A percentile compares a stretch with the other conserved stretches of the same genome.
Evolutionary conservation across 2,329 filamentous ascomycete species (phyloP).

Genomic region (Apiospora pterosperma): DNA sequence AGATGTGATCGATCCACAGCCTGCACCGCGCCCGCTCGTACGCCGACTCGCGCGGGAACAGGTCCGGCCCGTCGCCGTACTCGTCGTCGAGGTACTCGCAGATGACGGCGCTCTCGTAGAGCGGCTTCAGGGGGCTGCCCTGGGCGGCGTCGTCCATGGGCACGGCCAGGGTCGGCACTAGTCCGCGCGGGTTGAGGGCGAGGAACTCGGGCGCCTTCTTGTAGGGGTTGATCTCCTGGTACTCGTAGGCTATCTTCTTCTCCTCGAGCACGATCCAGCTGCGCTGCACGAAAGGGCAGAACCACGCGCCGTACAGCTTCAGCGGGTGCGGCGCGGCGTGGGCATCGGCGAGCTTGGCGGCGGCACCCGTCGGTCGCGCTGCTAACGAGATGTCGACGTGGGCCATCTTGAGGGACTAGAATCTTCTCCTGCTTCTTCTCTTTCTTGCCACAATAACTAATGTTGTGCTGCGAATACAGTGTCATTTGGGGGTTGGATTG

Average conservation of each 20-base stretch:
- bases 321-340: constrained; percentile 47
- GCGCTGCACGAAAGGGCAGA: constrained; percentile 69
- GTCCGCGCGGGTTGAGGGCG: constrained; percentile 68
- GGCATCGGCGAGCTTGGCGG: constrained; percentile 41
- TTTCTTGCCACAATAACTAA: background rate
- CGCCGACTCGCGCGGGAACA: constrained; percentile 54
- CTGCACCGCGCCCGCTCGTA: constrained; percentile 64
- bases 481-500: background rate
- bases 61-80: constrained; percentile 46
- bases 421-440: too few relatives aligned
- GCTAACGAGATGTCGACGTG: constrained; percentile 47
- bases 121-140: constrained; percentile 43
- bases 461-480: background rate
- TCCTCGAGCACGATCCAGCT: constrained; percentile 71
- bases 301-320: constrained; percentile 73
- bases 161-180: constrained; percentile 67
- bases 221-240: constrained; percentile 77
- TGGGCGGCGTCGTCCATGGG: constrained; percentile 23
- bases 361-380: constrained; percentile 44
- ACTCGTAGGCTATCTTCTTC: constrained; percentile 71
- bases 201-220: constrained; percentile 67
- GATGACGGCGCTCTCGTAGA: constrained; percentile 72
- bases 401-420: constrained; percentile 31
- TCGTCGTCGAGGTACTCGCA: constrained; percentile 75
- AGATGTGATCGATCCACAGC: constrained; percentile 74